Conservation (phyloP, 305 asterid genomes). For the Solanum hybrid region DNA sequence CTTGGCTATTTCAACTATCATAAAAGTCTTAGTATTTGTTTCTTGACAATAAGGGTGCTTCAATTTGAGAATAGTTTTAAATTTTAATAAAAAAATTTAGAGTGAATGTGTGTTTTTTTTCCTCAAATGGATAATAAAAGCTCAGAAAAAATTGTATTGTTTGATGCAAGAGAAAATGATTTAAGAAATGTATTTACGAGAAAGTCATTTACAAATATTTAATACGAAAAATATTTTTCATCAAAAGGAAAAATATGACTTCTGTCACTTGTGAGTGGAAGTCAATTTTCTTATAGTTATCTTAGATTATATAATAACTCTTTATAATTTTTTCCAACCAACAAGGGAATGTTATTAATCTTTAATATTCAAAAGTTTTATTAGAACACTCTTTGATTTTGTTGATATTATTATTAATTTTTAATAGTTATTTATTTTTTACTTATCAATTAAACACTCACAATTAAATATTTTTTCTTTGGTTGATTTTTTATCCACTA, state of each 20-base stretch:
- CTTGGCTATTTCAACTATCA: background rate
- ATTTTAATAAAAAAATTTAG: background rate
- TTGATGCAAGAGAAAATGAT: background rate
- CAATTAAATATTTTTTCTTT: background rate
- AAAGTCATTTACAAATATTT: background rate
- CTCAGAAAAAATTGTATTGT: background rate
- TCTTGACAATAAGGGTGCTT: background rate
- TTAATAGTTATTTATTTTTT: no score
- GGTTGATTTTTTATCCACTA: background rate
- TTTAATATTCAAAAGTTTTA: background rate
- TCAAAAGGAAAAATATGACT: background rate
- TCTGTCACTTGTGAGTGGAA: background rate
- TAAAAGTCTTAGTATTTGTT: background rate
- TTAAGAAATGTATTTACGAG: background rate
- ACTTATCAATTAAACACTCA: background rate
- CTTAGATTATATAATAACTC: no score
- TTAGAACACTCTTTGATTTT: background rate
- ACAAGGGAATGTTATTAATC: background rate
- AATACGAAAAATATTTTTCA: background rate
- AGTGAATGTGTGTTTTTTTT: background rate
- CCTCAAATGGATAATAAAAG: background rate
- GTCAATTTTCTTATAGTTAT: no score
- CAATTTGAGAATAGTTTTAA: background rate
- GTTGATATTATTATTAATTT: background rate
- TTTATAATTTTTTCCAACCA: background rate